These are phyloP conservation scores for Ormosia emarginata DNA, from an alignment of 306 rosid genomes.

Conservation along the genomic window DNA sequence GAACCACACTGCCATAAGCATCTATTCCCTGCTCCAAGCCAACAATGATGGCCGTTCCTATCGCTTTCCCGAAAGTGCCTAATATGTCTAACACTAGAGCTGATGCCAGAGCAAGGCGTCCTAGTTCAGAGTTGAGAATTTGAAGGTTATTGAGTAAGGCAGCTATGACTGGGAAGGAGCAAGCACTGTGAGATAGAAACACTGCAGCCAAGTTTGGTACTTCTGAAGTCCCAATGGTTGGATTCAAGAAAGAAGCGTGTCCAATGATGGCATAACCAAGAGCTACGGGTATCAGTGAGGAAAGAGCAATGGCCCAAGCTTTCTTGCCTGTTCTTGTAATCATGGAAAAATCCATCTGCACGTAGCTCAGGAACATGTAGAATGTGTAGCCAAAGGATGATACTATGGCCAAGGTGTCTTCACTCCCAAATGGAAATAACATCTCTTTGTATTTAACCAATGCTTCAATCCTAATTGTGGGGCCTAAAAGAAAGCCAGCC, in stretches of 20 bases:
- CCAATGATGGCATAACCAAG: background rate
- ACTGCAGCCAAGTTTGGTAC: background rate
- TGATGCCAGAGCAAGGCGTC: slow-evolving; percentile 33
- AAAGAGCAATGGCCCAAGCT: slow-evolving; percentile 27
- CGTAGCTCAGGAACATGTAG: slow-evolving; percentile 35
- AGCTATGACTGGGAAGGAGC: slow-evolving; percentile 35
- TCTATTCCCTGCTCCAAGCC: too few relatives aligned
- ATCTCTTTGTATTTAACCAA: background rate
- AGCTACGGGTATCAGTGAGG: slow-evolving; percentile 1
- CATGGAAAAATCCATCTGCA: slow-evolving; percentile 49
- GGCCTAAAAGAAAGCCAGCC: slow-evolving; percentile 48
- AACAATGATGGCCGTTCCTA: background rate
- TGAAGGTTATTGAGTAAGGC: slow-evolving; percentile 31
- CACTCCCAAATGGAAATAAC: slow-evolving; percentile 27
- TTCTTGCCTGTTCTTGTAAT: slow-evolving; percentile 39
- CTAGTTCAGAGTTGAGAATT: slow-evolving; percentile 38
- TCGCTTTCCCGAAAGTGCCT: background rate
- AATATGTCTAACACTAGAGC: slow-evolving; percentile 22
- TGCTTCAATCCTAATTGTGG: background rate
- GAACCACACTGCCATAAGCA: background rate
- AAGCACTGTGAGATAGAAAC: slow-evolving; percentile 13
- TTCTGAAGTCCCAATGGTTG: too few relatives aligned
- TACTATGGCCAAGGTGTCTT: slow-evolving; percentile 21
- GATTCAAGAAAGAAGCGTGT: too few relatives aligned
- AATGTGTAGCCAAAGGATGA: slow-evolving; percentile 30